Conservation (phyloP, 495 filamentous ascomycete genomes). For the Copromyces sp. region DNA sequence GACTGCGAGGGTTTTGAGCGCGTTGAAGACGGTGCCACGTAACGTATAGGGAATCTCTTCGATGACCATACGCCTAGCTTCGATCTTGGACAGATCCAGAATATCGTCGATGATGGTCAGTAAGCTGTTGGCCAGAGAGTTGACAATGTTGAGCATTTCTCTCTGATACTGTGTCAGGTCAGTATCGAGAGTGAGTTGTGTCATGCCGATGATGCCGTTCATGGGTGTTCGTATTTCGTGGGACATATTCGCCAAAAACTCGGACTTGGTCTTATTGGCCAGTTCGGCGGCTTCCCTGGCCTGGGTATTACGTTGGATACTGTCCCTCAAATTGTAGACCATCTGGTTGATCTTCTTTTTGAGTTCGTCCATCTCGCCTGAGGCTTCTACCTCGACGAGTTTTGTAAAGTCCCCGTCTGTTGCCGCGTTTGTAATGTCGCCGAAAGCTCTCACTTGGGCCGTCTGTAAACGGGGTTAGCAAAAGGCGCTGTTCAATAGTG, state of each 20-base stretch:
- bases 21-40: constrained; percentile 93
- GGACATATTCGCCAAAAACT: constrained; percentile 98
- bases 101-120: constrained; percentile 99
- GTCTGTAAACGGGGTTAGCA: constrained; percentile 39
- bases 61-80: constrained; percentile 98
- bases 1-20: constrained; percentile 88
- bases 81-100: constrained; percentile 97
- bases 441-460: constrained; percentile 94
- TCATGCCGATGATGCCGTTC: constrained; percentile 85
- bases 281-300: constrained; percentile 93
- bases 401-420: constrained; percentile 96
- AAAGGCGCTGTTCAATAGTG: not conserved
- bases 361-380: constrained; percentile 97
- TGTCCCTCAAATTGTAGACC: constrained; percentile 91
- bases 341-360: constrained; percentile 99
- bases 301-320: constrained; percentile 95
- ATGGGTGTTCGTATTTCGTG: constrained; percentile 98
- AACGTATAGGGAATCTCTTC: constrained; percentile 96
- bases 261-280: constrained; percentile 96
- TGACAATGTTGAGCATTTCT: constrained; percentile 98
- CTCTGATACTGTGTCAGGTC: constrained; percentile 90
- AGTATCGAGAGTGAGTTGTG: constrained; percentile 91
- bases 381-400: constrained; percentile 94
- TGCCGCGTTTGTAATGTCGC: constrained; percentile 93
- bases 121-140: constrained; percentile 93